A percentile compares a stretch with the other conserved stretches of the same genome.
Conservation (phyloP, 257 asterid genomes). For the Lithospermum erythrorhizon region DNA sequence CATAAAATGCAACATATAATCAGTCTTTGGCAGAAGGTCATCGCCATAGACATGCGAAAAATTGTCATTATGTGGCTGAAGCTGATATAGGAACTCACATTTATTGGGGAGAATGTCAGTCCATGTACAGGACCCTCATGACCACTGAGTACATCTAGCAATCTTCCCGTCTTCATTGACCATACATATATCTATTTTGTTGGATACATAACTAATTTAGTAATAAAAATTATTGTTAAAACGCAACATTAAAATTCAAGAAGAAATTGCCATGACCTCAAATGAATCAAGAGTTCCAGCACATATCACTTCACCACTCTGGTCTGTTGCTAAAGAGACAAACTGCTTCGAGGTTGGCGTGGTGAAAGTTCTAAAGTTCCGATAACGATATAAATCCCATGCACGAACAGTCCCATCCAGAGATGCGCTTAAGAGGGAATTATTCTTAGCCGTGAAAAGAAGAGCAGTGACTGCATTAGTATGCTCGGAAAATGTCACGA, state of each 20-base stretch:
- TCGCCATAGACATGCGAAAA: not conserved
- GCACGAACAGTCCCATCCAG: constrained; percentile 98
- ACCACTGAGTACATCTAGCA: constrained; percentile 90
- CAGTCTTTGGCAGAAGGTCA: not conserved
- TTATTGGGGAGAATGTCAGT: constrained; percentile 81
- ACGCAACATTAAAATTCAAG: constrained; percentile 8
- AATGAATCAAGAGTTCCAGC: constrained; percentile 98
- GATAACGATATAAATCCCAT: constrained; percentile 91
- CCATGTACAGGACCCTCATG: constrained; percentile 99
- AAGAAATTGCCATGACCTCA: constrained; percentile 48
- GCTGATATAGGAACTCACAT: constrained; percentile 35
- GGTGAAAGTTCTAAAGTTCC: constrained; percentile 88
- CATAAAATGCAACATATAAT: not conserved
- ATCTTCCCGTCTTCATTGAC: constrained; percentile 97
- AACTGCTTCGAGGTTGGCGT: constrained; percentile 92
- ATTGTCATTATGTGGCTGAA: not conserved
- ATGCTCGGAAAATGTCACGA: constrained; percentile 90
- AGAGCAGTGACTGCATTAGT: constrained; percentile 88
- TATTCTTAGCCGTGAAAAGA: constrained; percentile 79
- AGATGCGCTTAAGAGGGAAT: constrained; percentile 91
- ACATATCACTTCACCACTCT: constrained; percentile 95
- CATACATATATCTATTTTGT: constrained; percentile 69
- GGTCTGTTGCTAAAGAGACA: constrained; percentile 86
- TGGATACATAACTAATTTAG: constrained; percentile 4
- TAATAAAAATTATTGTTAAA: constrained; percentile 21